A percentile compares a stretch with the other conserved stretches of the same genome.
phyloP scores from a whole-genome alignment of 441 rosid species.

The Pelargonium fulgidum region DNA sequence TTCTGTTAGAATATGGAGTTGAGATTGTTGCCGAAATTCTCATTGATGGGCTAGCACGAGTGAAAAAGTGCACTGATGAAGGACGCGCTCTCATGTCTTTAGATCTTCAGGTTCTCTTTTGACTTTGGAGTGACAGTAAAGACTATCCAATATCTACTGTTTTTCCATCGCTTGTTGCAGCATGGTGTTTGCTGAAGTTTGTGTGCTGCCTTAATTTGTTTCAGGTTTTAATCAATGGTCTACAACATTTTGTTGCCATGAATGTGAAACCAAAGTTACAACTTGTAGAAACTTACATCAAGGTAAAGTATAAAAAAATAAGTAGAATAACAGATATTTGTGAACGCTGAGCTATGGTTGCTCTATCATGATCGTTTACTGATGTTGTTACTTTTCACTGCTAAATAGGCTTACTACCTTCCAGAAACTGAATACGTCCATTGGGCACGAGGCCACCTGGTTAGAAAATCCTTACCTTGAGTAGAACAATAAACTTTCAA shows the following conservation, averaged over 20 bases:
- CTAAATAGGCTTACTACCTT: constrained; percentile 76
- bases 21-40: constrained; percentile 89
- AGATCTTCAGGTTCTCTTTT: constrained; percentile 70
- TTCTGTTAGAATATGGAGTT: constrained; percentile 69
- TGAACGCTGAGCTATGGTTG: background rate
- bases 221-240: constrained; percentile 87
- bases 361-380: constrained; percentile 5
- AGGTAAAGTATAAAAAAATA: constrained; percentile 40
- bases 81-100: constrained; percentile 95
- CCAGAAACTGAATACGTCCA: constrained; percentile 92
- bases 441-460: constrained; percentile 95
- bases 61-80: constrained; percentile 87
- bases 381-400: constrained; percentile 7
- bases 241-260: constrained; percentile 65
- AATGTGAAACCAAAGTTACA: constrained; percentile 76
- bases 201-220: constrained; percentile 14
- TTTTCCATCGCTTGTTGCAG: background rate
- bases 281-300: constrained; percentile 70
- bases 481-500: background rate
- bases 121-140: background rate
- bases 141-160: background rate
- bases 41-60: constrained; percentile 88
- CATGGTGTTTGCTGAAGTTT: constrained; percentile 8
- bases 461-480: constrained; percentile 28
- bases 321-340: background rate